Conservation (phyloP, 2,329 filamentous ascomycete species). For the Myriosclerotinia scirpicola region DNA sequence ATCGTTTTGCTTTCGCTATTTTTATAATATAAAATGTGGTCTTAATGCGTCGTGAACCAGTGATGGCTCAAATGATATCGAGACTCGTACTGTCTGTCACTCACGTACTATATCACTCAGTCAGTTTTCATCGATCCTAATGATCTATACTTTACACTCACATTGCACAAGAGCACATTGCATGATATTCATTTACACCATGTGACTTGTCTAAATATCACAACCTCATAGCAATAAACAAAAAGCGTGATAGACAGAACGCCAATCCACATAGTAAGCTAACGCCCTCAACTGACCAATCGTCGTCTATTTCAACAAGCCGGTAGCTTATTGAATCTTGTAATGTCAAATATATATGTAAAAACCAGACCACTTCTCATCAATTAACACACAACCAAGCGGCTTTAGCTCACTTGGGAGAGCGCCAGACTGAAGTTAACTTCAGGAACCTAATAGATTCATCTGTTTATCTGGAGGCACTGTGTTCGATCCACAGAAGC, state of each 20-base stretch:
- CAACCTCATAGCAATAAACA: too few species aligned
- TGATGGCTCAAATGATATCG: not conserved
- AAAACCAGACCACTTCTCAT: rapidly evolving
- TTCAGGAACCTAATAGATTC: conserved; percentile 6
- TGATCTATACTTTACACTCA: too few species aligned
- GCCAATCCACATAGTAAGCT: not conserved
- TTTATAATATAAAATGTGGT: too few species aligned
- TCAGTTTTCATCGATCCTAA: too few species aligned
- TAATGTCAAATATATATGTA: not conserved
- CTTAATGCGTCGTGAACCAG: too few species aligned
- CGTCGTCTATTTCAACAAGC: not conserved
- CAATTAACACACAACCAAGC: conserved; percentile 16
- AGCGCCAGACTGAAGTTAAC: conserved; percentile 24
- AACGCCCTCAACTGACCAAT: not conserved
- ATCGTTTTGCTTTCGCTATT: too few species aligned
- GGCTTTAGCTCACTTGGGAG: conserved; percentile 25
- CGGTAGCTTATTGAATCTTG: too few species aligned
- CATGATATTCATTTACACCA: too few species aligned
- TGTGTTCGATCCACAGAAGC: conserved; percentile 24
- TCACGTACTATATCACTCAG: not conserved
- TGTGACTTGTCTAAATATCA: too few species aligned
- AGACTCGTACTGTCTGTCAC: not conserved
- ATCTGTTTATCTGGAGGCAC: conserved; percentile 23
- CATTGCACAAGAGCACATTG: not conserved
- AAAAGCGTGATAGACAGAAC: not conserved